Percentiles rank a stretch among this genome's conserved stretches.
Conservation (phyloP, 23 red algal species). For the Gracilaria caudata region DNA sequence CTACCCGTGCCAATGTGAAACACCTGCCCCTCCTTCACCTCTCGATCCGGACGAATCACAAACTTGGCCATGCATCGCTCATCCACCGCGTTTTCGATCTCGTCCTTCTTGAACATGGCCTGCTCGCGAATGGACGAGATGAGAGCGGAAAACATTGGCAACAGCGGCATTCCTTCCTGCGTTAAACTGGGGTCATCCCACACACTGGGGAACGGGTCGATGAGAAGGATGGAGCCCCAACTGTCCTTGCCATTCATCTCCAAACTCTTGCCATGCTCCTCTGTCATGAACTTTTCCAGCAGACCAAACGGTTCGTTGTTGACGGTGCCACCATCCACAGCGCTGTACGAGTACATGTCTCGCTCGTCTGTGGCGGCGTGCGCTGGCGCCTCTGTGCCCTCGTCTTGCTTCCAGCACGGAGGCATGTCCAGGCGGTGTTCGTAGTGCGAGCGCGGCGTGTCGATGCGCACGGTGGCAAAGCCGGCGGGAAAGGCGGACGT, state of each 20-base stretch:
- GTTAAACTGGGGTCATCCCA: slow-evolving; percentile 11
- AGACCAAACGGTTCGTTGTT: slow-evolving; percentile 39
- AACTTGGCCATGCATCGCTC: slow-evolving; percentile 21
- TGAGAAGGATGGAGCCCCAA: slow-evolving; percentile 26
- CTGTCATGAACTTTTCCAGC: slow-evolving; percentile 19
- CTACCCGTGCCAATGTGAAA: slow-evolving; percentile 2
- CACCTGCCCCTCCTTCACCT: not conserved
- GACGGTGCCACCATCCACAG: slow-evolving; percentile 34
- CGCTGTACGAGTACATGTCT: slow-evolving; percentile 10
- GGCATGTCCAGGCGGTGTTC: not conserved
- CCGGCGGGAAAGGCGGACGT: slow-evolving; percentile 22
- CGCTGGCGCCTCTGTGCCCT: not conserved
- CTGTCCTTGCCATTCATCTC: slow-evolving; percentile 3
- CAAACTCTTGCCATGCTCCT: not conserved
- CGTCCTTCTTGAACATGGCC: slow-evolving; percentile 37
- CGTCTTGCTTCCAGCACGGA: not conserved
- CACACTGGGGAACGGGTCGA: slow-evolving; percentile 24
- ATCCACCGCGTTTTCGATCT: slow-evolving; percentile 6
- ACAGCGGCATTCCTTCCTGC: not conserved
- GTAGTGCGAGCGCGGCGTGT: slow-evolving; percentile 23
- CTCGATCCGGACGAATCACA: slow-evolving; percentile 28
- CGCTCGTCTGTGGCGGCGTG: not conserved
- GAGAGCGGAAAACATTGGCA: slow-evolving; percentile 10
- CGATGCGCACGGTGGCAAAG: slow-evolving; percentile 20
- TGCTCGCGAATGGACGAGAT: not conserved